phyloP scores from a whole-genome alignment of 345 rosid species.

The Conringia planisiliqua region DNA sequence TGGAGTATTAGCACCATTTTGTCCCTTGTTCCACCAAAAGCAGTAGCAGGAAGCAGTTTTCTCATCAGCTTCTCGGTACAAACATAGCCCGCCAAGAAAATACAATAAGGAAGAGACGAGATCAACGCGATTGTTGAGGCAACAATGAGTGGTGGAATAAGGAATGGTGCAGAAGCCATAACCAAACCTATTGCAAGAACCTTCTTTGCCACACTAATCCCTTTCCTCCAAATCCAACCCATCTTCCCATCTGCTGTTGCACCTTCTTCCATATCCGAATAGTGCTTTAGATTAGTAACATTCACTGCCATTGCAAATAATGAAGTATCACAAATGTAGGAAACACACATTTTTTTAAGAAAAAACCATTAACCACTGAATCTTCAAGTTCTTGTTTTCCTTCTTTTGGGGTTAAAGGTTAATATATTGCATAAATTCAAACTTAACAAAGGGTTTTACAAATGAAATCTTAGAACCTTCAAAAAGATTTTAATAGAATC shows the following conservation, averaged over 20 bases:
- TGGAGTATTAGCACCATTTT: not conserved
- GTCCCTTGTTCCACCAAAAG: slow-evolving; percentile 24
- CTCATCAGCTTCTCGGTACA: slow-evolving; percentile 71
- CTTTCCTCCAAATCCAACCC: slow-evolving; percentile 50
- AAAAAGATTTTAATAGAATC: not conserved
- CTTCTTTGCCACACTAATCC: slow-evolving; percentile 52
- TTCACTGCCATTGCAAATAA: not conserved
- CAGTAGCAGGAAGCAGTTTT: slow-evolving; percentile 49
- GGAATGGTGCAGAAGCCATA: slow-evolving; percentile 52
- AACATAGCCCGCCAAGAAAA: slow-evolving; percentile 63
- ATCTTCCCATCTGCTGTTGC: slow-evolving; percentile 24
- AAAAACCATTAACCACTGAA: not conserved
- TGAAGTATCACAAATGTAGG: not conserved
- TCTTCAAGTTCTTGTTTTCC: too few relatives aligned
- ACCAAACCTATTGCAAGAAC: slow-evolving; percentile 50
- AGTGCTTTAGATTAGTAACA: not conserved
- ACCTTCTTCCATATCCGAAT: not conserved
- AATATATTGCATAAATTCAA: not conserved
- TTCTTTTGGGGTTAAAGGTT: not conserved
- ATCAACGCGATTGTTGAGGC: slow-evolving; percentile 54
- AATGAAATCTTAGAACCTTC: not conserved
- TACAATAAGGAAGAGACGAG: slow-evolving; percentile 57
- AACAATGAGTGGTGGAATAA: slow-evolving; percentile 66
- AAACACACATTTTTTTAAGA: not conserved
- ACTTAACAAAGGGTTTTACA: not conserved